phyloP scores from a whole-genome alignment of 202 grass and related monocot species.

The Cymbopogon flexuosus region DNA sequence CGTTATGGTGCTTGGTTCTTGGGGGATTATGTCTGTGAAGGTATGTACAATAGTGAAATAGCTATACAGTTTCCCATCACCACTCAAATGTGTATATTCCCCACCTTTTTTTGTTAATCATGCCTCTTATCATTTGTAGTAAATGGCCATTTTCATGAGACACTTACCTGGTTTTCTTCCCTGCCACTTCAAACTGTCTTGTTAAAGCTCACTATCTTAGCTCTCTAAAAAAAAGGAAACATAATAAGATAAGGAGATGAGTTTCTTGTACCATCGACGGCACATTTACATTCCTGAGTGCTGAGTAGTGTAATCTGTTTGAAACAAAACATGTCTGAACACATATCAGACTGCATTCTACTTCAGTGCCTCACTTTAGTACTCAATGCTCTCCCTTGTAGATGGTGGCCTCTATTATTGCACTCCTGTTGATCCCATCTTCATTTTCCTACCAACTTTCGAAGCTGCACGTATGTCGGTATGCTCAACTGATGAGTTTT shows the following conservation, averaged over 20 bases:
- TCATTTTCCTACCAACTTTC: slow-evolving; percentile 75
- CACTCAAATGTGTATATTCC: not conserved
- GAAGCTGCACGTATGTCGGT: slow-evolving; percentile 75
- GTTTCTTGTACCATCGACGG: not conserved
- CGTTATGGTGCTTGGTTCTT: slow-evolving; percentile 86
- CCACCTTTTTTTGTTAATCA: not conserved
- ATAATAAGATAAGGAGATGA: not conserved
- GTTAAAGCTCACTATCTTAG: not conserved
- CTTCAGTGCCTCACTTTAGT: not conserved
- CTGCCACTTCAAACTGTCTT: not conserved
- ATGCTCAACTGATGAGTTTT: slow-evolving; percentile 9
- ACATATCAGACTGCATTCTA: not conserved
- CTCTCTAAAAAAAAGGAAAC: not conserved
- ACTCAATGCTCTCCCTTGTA: slow-evolving; percentile 32
- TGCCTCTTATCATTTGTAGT: not conserved
- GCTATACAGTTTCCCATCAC: not conserved
- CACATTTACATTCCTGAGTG: not conserved
- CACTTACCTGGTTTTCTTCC: not conserved
- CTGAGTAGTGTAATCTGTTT: not conserved
- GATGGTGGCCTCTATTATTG: slow-evolving; percentile 88
- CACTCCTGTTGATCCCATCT: slow-evolving; percentile 71
- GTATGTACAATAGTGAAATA: slow-evolving; percentile 36
- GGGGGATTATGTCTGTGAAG: slow-evolving; percentile 90
- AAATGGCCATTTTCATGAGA: not conserved
- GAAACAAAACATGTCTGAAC: not conserved